Evolutionary conservation across 257 asterid genomes (phyloP).

Genomic region (Parsonsia alboflavescens): DNA sequence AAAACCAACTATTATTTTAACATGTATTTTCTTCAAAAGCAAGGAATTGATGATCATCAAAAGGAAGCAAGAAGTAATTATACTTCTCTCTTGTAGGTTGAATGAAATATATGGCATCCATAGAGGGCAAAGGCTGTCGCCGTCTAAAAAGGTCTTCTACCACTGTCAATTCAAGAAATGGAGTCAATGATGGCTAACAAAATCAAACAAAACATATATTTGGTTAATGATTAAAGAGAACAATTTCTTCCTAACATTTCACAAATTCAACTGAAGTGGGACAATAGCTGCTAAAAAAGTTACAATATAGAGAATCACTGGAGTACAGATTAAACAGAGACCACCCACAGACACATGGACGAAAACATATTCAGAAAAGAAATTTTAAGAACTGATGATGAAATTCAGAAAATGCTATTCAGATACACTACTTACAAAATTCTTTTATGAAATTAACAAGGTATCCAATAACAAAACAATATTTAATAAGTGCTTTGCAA

Average conservation of each 20-base stretch:
- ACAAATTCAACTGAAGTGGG: neutral
- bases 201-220: neutral
- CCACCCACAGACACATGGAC: neutral
- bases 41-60: slow-evolving; percentile 6
- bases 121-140: slow-evolving; percentile 93
- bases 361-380: neutral
- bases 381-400: neutral
- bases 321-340: neutral
- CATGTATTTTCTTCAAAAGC: neutral
- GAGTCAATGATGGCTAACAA: slow-evolving; percentile 1
- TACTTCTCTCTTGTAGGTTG: slow-evolving; percentile 97
- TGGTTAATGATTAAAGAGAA: neutral
- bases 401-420: neutral
- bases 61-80: slow-evolving; percentile 22
- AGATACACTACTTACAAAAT: neutral
- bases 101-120: slow-evolving; percentile 92
- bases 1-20: neutral
- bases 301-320: neutral
- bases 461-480: neutral
- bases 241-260: neutral
- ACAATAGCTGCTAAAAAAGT: neutral
- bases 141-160: slow-evolving; percentile 97
- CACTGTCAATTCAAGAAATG: slow-evolving; percentile 47
- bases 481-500: neutral
- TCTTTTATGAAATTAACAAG: neutral